phyloP scores from a whole-genome alignment of 1,139 yeast species.

The Zhuliangozyma blackwelliae region DNA sequence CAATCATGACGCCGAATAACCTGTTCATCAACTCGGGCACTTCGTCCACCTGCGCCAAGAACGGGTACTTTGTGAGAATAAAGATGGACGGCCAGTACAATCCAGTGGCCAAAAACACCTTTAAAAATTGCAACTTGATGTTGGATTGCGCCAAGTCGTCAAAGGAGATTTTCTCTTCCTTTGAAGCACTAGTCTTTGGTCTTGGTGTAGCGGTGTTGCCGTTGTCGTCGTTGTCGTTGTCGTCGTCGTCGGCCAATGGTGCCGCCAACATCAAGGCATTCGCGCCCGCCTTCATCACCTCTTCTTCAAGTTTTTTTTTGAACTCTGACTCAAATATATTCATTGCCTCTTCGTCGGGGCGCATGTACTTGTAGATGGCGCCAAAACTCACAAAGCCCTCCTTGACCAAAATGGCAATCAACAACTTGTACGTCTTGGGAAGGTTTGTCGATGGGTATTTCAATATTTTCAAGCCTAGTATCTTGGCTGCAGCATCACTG shows the following conservation, averaged over 20 bases:
- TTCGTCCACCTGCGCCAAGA: slow-evolving; percentile 52
- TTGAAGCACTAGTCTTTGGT: not conserved
- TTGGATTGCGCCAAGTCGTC: slow-evolving; percentile 16
- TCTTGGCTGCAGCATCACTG: slow-evolving; percentile 52
- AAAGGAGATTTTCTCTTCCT: slow-evolving; percentile 3
- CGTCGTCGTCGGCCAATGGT: slow-evolving; percentile 68
- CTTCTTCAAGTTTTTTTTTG: slow-evolving; percentile 52
- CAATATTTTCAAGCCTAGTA: slow-evolving; percentile 51
- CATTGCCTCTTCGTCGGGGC: slow-evolving; percentile 44
- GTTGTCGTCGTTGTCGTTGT: slow-evolving; percentile 18
- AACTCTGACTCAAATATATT: slow-evolving; percentile 39
- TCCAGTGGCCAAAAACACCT: slow-evolving; percentile 57
- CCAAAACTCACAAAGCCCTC: slow-evolving; percentile 67
- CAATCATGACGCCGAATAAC: slow-evolving; percentile 46
- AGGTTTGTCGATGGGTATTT: slow-evolving; percentile 29
- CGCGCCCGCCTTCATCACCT: slow-evolving; percentile 61
- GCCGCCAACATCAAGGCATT: slow-evolving; percentile 88
- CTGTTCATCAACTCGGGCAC: slow-evolving; percentile 47
- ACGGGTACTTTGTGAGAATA: slow-evolving; percentile 61
- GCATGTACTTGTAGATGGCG: slow-evolving; percentile 52
- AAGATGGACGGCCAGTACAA: slow-evolving; percentile 60
- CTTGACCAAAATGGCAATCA: slow-evolving; percentile 56
- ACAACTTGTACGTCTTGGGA: slow-evolving; percentile 45
- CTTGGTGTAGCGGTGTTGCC: no score
- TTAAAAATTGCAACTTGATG: slow-evolving; percentile 39